These are phyloP conservation scores for Letharia lupina DNA, from an alignment of 495 filamentous ascomycete genomes.

Conservation along the genomic window DNA sequence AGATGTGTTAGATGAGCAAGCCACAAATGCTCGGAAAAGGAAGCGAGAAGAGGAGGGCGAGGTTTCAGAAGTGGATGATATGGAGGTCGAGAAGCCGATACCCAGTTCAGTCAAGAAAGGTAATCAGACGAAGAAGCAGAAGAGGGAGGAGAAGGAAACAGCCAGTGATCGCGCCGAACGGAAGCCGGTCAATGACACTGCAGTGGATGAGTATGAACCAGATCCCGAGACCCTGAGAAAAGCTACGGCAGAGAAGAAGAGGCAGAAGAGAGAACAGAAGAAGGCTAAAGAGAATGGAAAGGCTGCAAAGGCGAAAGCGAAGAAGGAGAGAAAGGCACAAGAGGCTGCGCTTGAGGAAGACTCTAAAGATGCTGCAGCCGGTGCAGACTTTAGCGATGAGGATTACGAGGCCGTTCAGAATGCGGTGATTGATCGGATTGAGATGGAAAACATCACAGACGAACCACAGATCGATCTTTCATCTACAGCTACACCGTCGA, in stretches of 20 bases:
- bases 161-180: neutral
- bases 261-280: conserved; percentile 43
- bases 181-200: neutral
- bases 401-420: conserved; percentile 24
- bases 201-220: neutral
- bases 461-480: conserved; percentile 37
- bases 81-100: conserved; percentile 44
- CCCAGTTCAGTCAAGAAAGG: conserved; percentile 29
- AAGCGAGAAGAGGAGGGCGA: conserved; percentile 47
- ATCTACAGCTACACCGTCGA: conserved; percentile 42
- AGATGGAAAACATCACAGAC: conserved; percentile 37
- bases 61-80: conserved; percentile 31
- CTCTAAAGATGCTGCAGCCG: conserved; percentile 3
- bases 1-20: conserved; percentile 76
- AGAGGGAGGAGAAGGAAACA: conserved; percentile 28
- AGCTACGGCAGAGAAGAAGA: conserved; percentile 35
- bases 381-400: conserved; percentile 26
- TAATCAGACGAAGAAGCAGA: conserved; percentile 40
- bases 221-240: conserved; percentile 7
- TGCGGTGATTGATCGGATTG: conserved; percentile 36
- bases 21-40: conserved; percentile 50
- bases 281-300: conserved; percentile 40
- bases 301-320: conserved; percentile 38
- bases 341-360: conserved; percentile 14
- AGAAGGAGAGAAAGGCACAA: conserved; percentile 38